A percentile compares a stretch with the other conserved stretches of the same genome.
These are phyloP conservation scores for Leucocoprinus sp. DNA, from an alignment of 768 basidiomycete genomes.

Conservation along the genomic window DNA sequence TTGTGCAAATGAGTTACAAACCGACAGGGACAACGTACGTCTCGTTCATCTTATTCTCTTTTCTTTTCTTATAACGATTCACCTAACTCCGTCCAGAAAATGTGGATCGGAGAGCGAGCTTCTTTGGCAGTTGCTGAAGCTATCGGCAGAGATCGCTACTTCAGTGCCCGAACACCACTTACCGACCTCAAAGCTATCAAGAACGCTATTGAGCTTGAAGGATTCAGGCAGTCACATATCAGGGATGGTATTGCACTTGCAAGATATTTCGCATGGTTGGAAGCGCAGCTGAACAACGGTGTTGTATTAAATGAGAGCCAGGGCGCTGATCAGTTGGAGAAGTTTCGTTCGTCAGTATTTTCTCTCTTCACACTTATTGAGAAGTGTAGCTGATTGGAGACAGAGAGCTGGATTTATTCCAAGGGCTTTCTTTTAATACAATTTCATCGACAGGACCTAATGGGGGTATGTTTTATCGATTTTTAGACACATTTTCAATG, in stretches of 20 bases:
- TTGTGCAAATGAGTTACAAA: slow-evolving; percentile 29
- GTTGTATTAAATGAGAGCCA: slow-evolving; percentile 66
- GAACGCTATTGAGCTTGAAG: slow-evolving; percentile 74
- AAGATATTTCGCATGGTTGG: slow-evolving; percentile 92
- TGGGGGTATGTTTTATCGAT: slow-evolving; percentile 47
- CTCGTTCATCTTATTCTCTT: background rate
- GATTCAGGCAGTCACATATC: slow-evolving; percentile 83
- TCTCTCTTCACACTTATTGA: slow-evolving; percentile 6
- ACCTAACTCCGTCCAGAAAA: slow-evolving; percentile 34
- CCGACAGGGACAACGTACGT: slow-evolving; percentile 26
- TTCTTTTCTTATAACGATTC: too few relatives aligned
- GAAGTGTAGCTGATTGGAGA: background rate
- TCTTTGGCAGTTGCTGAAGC: slow-evolving; percentile 79
- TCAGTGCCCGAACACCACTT: slow-evolving; percentile 61
- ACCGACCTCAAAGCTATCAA: slow-evolving; percentile 78
- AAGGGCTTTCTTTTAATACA: slow-evolving; percentile 83
- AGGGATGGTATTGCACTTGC: slow-evolving; percentile 85
- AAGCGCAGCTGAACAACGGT: slow-evolving; percentile 65
- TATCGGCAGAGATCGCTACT: slow-evolving; percentile 51
- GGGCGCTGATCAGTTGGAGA: slow-evolving; percentile 70
- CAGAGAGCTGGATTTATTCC: slow-evolving; percentile 74
- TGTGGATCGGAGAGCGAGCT: slow-evolving; percentile 70
- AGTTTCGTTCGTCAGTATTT: slow-evolving; percentile 67
- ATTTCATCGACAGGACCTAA: slow-evolving; percentile 93
- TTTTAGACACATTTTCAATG: background rate